Evolutionary conservation across 1,284 basidiomycete species (phyloP).

Genomic region (Ceratobasidium sp.): DNA sequence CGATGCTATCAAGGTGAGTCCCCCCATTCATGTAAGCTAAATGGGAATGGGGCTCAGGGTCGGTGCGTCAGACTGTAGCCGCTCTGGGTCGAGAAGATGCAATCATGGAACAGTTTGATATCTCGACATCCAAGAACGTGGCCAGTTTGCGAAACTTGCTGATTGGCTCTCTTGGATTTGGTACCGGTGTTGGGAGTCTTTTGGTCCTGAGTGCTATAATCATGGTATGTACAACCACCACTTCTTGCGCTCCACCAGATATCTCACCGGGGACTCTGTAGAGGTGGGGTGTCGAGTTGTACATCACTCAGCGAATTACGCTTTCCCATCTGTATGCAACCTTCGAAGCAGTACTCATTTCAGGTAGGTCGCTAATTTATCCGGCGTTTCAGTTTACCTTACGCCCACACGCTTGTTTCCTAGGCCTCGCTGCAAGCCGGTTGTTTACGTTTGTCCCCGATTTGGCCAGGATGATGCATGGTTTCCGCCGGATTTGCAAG

Average conservation of each 20-base stretch:
- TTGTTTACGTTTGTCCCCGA: slow-evolving; percentile 53
- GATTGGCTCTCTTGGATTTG: slow-evolving; percentile 54
- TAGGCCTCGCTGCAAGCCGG: slow-evolving; percentile 47
- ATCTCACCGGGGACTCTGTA: neutral
- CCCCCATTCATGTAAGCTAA: too few relatives aligned
- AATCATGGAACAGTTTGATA: slow-evolving; percentile 52
- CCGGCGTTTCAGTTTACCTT: neutral
- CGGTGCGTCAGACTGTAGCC: slow-evolving; percentile 52
- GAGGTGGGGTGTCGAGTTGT: slow-evolving; percentile 43
- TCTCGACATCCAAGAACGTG: slow-evolving; percentile 48
- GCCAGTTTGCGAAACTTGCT: slow-evolving; percentile 51
- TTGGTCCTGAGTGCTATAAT: slow-evolving; percentile 52
- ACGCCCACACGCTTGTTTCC: neutral
- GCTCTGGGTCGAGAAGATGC: slow-evolving; percentile 57
- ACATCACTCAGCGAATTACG: slow-evolving; percentile 31
- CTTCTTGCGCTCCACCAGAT: neutral
- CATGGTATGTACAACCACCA: slow-evolving; percentile 45
- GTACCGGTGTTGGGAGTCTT: slow-evolving; percentile 54
- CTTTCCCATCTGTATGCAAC: slow-evolving; percentile 51
- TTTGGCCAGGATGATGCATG: slow-evolving; percentile 50
- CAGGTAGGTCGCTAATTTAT: slow-evolving; percentile 34
- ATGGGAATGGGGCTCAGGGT: neutral
- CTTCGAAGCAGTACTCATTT: slow-evolving; percentile 57
- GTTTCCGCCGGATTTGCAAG: slow-evolving; percentile 44
- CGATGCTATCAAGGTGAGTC: slow-evolving; percentile 53